A percentile compares a stretch with the other conserved stretches of the same genome.
Conservation (phyloP, 108 stramenopile genomes). For the Nitzschia palea region DNA sequence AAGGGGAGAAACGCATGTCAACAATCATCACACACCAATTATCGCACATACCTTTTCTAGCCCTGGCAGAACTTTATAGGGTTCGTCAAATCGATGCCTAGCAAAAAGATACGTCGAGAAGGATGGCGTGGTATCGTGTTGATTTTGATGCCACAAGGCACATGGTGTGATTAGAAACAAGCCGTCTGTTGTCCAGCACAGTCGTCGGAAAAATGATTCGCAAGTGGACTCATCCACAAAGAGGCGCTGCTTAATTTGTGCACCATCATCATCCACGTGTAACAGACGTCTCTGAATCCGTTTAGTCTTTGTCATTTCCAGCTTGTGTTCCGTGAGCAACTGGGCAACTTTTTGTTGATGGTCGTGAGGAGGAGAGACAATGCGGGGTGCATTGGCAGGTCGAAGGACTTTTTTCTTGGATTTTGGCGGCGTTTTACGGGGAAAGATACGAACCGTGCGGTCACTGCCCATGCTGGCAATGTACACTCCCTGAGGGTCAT, state of each 20-base stretch:
- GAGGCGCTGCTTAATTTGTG: constrained; percentile 41
- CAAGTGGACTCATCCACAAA: constrained; percentile 90
- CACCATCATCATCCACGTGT: constrained; percentile 13
- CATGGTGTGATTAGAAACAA: constrained; percentile 88
- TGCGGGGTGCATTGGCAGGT: constrained; percentile 28
- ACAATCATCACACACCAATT: neutral
- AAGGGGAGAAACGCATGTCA: neutral
- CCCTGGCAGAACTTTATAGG: constrained; percentile 74
- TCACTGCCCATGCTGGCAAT: constrained; percentile 87
- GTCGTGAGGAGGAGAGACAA: constrained; percentile 30
- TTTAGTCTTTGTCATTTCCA: constrained; percentile 43
- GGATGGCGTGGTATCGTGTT: constrained; percentile 32
- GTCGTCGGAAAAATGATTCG: constrained; percentile 91
- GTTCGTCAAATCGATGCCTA: constrained; percentile 80
- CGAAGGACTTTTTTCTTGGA: constrained; percentile 46
- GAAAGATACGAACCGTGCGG: constrained; percentile 77
- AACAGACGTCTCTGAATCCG: constrained; percentile 37
- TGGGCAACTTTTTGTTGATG: constrained; percentile 31
- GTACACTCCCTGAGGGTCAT: constrained; percentile 85
- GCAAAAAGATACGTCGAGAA: constrained; percentile 80
- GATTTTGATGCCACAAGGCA: constrained; percentile 68
- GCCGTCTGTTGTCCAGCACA: constrained; percentile 90
- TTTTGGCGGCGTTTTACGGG: constrained; percentile 54
- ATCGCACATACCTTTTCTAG: constrained; percentile 60
- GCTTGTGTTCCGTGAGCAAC: constrained; percentile 38